These are phyloP conservation scores for Debaryomycetaceae sp. DNA, from an alignment of 1,139 yeast species.

Conservation along the genomic window DNA sequence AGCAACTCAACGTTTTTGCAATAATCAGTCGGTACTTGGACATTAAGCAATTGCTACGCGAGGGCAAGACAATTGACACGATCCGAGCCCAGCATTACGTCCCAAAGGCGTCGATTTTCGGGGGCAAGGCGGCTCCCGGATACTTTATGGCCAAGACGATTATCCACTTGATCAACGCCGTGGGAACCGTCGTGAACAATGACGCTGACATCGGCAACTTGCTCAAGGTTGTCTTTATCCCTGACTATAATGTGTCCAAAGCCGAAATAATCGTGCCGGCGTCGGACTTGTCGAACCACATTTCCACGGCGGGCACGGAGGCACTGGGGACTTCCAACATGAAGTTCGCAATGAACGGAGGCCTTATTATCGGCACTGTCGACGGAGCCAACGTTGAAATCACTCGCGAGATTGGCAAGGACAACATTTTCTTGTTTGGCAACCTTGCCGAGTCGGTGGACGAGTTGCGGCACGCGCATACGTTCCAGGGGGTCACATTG, in stretches of 20 bases:
- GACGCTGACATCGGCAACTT: constrained; percentile 66
- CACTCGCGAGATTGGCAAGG: constrained; percentile 88
- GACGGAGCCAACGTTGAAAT: constrained; percentile 97
- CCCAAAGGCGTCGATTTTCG: constrained; percentile 74
- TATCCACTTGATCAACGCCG: constrained; percentile 75
- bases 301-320: constrained; percentile 97
- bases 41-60: constrained; percentile 54
- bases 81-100: constrained; percentile 49
- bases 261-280: constrained; percentile 90
- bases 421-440: constrained; percentile 85
- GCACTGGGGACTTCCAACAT: constrained; percentile 94
- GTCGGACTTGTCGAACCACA: constrained; percentile 84
- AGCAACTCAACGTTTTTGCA: constrained; percentile 85
- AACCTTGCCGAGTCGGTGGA: constrained; percentile 85
- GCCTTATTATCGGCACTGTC: constrained; percentile 87
- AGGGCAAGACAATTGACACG: constrained; percentile 40
- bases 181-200: constrained; percentile 68
- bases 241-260: constrained; percentile 88
- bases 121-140: constrained; percentile 97
- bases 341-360: constrained; percentile 93
- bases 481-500: constrained; percentile 42
- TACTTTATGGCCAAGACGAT: constrained; percentile 90
- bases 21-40: constrained; percentile 73
- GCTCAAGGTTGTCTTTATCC: constrained; percentile 78
- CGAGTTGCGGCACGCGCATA: constrained; percentile 68